Evolutionary conservation across 345 rosid species (phyloP), one percentile per base, ranked within the genome.

Genomic region (Moricandia arvensis): DNA sequence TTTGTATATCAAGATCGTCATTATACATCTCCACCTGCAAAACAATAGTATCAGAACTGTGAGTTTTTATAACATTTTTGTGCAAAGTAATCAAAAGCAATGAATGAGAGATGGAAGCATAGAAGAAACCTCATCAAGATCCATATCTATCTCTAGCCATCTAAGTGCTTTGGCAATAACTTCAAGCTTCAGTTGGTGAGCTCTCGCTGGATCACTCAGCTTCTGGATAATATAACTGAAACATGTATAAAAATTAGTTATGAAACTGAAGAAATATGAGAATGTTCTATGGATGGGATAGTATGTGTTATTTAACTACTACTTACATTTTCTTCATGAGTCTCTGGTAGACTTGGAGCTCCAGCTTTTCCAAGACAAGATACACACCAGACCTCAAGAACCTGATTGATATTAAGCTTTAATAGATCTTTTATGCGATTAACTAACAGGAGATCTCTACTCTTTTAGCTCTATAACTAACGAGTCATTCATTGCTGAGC

Each of bases 271-370:
- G 15, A 37, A 5, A 33, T 31, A 13, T 12, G 17, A 41, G 51
- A 43, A 41, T 54, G 37, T 21, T 54, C 13, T 5, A 21, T 58
- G 30, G 21, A 18, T 26, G 3, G 1, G 1, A 69, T 68, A 34
- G 31, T 16, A 49, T 61, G 24, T 29, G 11, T 38, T 33, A 38
- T 1, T 5, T 58, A 35, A 27, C 15, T 7, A 1, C 41, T 60
- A 1, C 93, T 84, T 84, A 89, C 98, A 95, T 95, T 89, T 95
- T 95, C 84, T 90, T 92, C 26, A 92, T 75, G 79, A 92, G 76
- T 87, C 98, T 86, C 78, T 95, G 96, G 86, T 90, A 92, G 68
- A 92, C 97, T 85, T 95, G 99, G 53, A 92, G 97, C 84, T 95
- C 99, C 26, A 95, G 91, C 89, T 90, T 92, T 87, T 95, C 99